phyloP scores from a whole-genome alignment of 2,329 filamentous ascomycete species.

The Aspergillus pseudoviridinutans region DNA sequence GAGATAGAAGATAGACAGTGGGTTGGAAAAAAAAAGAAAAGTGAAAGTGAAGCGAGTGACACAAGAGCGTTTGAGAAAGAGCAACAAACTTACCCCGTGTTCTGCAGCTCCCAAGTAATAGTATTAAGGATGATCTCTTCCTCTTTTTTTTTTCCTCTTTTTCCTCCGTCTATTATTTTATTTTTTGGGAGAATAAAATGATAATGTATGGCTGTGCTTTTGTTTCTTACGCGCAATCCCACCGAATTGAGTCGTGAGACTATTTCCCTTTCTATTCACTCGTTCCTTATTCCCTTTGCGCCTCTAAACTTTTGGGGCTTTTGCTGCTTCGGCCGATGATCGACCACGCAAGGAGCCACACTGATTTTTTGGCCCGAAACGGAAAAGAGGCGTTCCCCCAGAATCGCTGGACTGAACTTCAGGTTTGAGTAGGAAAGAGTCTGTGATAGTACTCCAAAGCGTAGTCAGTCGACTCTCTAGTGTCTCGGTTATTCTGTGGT shows the following conservation, averaged over 20 bases:
- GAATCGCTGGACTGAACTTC: not conserved
- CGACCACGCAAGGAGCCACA: conserved; percentile 19
- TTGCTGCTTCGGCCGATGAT: conserved; percentile 19
- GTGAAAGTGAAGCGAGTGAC: conserved; percentile 1
- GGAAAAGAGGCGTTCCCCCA: not conserved
- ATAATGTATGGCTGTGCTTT: not conserved
- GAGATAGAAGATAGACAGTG: not conserved
- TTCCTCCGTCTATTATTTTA: conserved; percentile 2
- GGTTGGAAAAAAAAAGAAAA: not conserved
- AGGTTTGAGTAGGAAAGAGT: not conserved
- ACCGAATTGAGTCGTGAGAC: conserved; percentile 3
- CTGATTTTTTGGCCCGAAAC: not conserved
- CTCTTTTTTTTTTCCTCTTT: not conserved
- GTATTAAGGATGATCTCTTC: conserved; percentile 1
- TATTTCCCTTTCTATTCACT: not conserved
- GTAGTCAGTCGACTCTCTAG: not conserved
- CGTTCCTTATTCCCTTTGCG: not conserved
- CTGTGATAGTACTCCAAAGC: not conserved
- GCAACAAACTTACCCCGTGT: conserved; percentile 5
- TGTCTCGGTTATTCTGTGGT: not conserved
- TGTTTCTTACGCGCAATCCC: conserved; percentile 13
- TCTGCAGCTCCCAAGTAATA: conserved; percentile 4
- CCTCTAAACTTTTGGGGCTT: conserved; percentile 5
- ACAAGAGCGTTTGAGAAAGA: not conserved
- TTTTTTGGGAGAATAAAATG: conserved; percentile 3